Evolutionary conservation across 129 eudicot species (phyloP).

Genomic region (Helianthus annuus): DNA sequence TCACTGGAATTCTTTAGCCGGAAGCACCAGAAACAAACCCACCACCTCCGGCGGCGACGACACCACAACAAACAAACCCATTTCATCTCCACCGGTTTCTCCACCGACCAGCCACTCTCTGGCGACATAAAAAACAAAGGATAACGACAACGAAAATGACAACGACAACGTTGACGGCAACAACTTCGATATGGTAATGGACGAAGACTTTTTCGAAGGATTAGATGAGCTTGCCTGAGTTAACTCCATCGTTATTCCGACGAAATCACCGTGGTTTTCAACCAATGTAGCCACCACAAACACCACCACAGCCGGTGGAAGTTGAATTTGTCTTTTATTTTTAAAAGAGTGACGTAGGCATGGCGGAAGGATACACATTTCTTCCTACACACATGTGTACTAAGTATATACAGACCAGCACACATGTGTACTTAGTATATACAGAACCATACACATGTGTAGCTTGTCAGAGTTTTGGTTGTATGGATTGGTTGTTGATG

Average conservation of each 20-base stretch:
- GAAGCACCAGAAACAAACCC: constrained; percentile 77
- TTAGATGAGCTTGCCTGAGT: constrained; percentile 71
- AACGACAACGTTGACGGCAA: constrained; percentile 38
- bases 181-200: constrained; percentile 52
- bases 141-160: constrained; percentile 32
- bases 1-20: constrained; percentile 97
- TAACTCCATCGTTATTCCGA: constrained; percentile 27
- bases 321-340: constrained; percentile 39
- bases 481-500: constrained; percentile 14
- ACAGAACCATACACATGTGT: too few species aligned
- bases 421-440: too few species aligned
- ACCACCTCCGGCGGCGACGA: constrained; percentile 45
- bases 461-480: constrained; percentile 24
- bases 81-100: constrained; percentile 52
- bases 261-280: constrained; percentile 53
- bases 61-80: constrained; percentile 32
- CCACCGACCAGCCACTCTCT: constrained; percentile 57
- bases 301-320: constrained; percentile 63
- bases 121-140: constrained; percentile 59
- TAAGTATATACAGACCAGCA: too few species aligned
- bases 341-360: constrained; percentile 18
- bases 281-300: constrained; percentile 34
- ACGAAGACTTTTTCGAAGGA: constrained; percentile 79
- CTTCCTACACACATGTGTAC: constrained; percentile 18
- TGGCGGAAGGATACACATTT: constrained; percentile 39